Evolutionary conservation across 257 asterid species (phyloP), one percentile per base, ranked within the genome.

Genomic region (Agastache rugosa): DNA sequence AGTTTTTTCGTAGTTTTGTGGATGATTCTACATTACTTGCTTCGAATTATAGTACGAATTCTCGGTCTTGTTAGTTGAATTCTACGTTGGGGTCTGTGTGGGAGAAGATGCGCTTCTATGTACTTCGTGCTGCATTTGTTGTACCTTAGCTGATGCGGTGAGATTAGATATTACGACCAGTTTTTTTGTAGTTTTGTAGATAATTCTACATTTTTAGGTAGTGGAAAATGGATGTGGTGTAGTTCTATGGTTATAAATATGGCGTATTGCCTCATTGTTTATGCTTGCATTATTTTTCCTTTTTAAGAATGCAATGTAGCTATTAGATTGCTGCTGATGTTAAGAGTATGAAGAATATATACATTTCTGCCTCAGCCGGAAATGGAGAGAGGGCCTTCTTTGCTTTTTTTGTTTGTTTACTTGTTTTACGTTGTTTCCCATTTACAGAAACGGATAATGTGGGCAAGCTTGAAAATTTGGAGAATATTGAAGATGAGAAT

Each of bases 401-500:
- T 35, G 1, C 42, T 27, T 48, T 48, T 19, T 17, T 39, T 9
- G 12, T 39, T 39, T 19, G 11, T 8, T 50, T 20, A 19, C 5
- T 20, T 58, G 10, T 4, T 15, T 72, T 25, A 56, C 16, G 55
- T 63, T 37, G 55, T 63, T 72, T 62, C 25, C 20, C 77, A 31
- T 67, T 53, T 77, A 48, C 81, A 84, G 92, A 79, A 23, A 62
- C 64, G 44, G 73, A 50, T 69, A 72, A 31, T 58, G 67, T 67
- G 63, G 85, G 66, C 39, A 74, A 76, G 25, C 37, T 69, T 23
- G 89, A 78, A 69, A 62, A 58, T 76, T 62, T 72, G 59, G 91
- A 84, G 77, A 69, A 67, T 45, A 48, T 60, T 42, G 89, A 82
- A 80, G 91, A 85, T 35, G 87, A 85, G 73, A 90, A 85, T 61